Conservation (phyloP, 2,329 filamentous ascomycete species). For the Fusarium sp. region DNA sequence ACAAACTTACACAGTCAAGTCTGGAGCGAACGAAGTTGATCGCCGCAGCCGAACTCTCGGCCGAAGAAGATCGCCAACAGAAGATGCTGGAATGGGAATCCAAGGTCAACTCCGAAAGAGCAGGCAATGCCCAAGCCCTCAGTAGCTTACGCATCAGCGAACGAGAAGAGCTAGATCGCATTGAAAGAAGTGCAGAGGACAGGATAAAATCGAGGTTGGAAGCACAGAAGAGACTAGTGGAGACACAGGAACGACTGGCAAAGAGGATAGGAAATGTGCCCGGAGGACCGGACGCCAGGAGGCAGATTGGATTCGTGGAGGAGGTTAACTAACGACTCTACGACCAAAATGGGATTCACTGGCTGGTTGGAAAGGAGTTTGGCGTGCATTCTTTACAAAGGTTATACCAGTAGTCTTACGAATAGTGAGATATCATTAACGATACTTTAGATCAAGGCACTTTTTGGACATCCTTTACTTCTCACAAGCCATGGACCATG, state of each 20-base stretch:
- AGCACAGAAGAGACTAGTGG: constrained; percentile 65
- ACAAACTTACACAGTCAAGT: constrained; percentile 58
- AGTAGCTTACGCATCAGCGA: constrained; percentile 62
- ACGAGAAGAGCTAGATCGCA: constrained; percentile 61
- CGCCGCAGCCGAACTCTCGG: constrained; percentile 59
- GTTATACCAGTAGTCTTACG: background rate
- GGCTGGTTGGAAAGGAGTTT: constrained; percentile 20
- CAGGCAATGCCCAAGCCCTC: constrained; percentile 62
- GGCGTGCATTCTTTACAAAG: constrained; percentile 5
- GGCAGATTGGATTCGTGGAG: constrained; percentile 67
- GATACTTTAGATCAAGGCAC: background rate
- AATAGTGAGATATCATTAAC: background rate
- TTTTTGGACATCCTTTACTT: background rate
- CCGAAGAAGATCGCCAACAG: constrained; percentile 57
- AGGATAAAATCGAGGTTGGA: constrained; percentile 59
- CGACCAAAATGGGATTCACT: constrained; percentile 3
- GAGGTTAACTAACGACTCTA: constrained; percentile 57
- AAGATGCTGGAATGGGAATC: constrained; percentile 62
- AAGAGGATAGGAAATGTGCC: constrained; percentile 58
- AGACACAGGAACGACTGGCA: constrained; percentile 56
- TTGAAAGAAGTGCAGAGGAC: constrained; percentile 60
- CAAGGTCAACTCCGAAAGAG: constrained; percentile 57
- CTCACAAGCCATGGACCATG: no score
- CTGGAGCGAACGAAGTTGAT: constrained; percentile 57
- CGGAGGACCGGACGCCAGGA: constrained; percentile 47